Percentiles rank a stretch among this genome's conserved stretches.
Conservation (phyloP, 805 yeast species). For the Lachancea meyersii region DNA sequence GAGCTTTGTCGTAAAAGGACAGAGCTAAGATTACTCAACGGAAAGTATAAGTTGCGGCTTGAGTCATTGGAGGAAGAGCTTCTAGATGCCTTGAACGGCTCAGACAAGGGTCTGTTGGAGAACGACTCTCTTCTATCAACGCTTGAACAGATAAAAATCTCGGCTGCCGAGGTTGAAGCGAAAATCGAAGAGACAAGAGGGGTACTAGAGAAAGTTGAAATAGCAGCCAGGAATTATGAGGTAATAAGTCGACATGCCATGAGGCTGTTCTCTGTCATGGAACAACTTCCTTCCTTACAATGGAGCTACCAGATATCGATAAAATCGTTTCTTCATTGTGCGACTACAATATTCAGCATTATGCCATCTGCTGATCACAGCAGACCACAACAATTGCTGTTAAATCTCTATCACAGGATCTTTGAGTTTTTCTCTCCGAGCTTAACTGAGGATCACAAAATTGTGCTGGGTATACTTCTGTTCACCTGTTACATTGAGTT, state of each 20-base stretch:
- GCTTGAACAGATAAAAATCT: slow-evolving; percentile 59
- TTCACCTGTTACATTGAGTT: slow-evolving; percentile 19
- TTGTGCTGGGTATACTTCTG: slow-evolving; percentile 40
- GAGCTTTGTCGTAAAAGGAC: slow-evolving; percentile 55
- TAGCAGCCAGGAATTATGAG: slow-evolving; percentile 40
- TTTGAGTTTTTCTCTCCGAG: slow-evolving; percentile 44
- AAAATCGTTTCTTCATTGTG: slow-evolving; percentile 35
- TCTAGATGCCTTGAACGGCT: slow-evolving; percentile 48
- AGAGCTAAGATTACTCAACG: slow-evolving; percentile 48
- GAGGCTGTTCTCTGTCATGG: slow-evolving; percentile 42
- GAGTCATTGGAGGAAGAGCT: slow-evolving; percentile 52
- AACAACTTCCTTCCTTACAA: slow-evolving; percentile 38
- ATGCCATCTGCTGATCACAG: slow-evolving; percentile 8
- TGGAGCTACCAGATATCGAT: slow-evolving; percentile 56
- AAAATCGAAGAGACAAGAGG: slow-evolving; percentile 49
- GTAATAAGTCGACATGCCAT: slow-evolving; percentile 55
- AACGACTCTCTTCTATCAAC: slow-evolving; percentile 53
- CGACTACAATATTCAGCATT: slow-evolving; percentile 29
- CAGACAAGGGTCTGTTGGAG: slow-evolving; percentile 61
- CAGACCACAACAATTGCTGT: slow-evolving; percentile 32
- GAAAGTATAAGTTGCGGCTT: slow-evolving; percentile 52
- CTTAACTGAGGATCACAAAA: slow-evolving; percentile 40
- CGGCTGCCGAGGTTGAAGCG: slow-evolving; percentile 46
- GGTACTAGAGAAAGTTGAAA: slow-evolving; percentile 51
- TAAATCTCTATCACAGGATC: slow-evolving; percentile 40